Base-by-base conservation (phyloP, 2,329 filamentous ascomycete species). In the Aotearoamyces nothofagi region DNA sequence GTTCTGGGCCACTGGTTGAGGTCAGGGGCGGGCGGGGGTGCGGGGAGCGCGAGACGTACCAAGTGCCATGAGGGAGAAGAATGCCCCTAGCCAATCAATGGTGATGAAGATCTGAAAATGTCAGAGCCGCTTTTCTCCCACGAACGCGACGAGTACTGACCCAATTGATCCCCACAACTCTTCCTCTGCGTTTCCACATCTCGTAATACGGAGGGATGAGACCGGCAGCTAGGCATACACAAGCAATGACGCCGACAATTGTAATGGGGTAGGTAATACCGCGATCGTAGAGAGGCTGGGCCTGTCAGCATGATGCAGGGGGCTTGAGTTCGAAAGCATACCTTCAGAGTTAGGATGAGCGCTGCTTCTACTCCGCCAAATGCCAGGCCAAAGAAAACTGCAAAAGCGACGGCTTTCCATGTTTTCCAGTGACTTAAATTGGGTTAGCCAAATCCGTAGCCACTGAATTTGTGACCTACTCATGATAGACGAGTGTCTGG, bases 1-100 rank as follows among this genome's bases (percentile, higher is more conserved):
- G 14, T 65, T 58, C 40, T 77, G 69, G 1, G 63, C 67, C 24
- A 64, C 69, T 66, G 34, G 39, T 38, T 44, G 27, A 45, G 12
- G 30, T 19, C 22, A 22, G 24, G 13, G 2, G 20, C 11, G n/a
- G 15, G 14, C n/a, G 17, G 8, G 12, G 17, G 9, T 23, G 15
- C 4, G 4, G 4, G 15, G 10, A 14, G 7, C n/a, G n/a, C 9
- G 4, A 22, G 15, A 36, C 58, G 15, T 53, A 67, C 65, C 63
- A 7, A 75, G 48, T 2, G 70, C 67, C 56, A 76, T 61, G 13
- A 76, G 56, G 0, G 69, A 75, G 45, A 77, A 75, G 32, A 76
- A 58, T 1, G 69, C 71, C 2, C 72, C 72, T 1, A 58, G 39
- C 32, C 61, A 72, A 40, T 78, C 72, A 39, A 75, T 66, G 0